Base-by-base conservation (phyloP, 306 rosid species). In the Casuarina cunninghamiana region DNA sequence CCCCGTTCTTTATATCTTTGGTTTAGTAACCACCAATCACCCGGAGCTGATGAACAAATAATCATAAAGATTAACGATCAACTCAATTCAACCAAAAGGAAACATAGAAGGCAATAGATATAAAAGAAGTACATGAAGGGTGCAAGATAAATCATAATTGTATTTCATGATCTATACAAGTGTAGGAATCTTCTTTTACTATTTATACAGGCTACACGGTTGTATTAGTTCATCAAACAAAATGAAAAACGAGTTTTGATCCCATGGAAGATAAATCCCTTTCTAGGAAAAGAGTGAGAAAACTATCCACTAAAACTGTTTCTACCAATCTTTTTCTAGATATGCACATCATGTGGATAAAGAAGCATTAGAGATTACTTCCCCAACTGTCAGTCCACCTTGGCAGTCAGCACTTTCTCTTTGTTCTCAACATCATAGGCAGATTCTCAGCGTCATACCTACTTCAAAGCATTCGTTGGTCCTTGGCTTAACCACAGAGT, bases 401-500 rank as follows among this genome's bases (percentile, higher is more conserved):
- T 21, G 26, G 26, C 26, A 21, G 43, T 61, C 39, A 61, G 17
- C 43, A 35, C 19, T 44, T 54, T 50, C 9, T 67, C 75, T 67
- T 55, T 48, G 73, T 78, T 50, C 54, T 69, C 61, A 51, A 57
- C 45, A 77, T 48, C 69, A 58, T 35, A 50, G 13, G 68, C 35
- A 32, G 32, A 53, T 49, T 57, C 58, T 55, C 54, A 73, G 51
- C 63, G 53, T 75, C 57, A 13, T 41, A 41, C 46, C 63, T 61
- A 38, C 26, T 53, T 54, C 26, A 7, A 6, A 9, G 38, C 44
- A 49, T 50, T 72, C 54, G 72, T 77, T 62, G 45, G 19, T 53
- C 19, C 5, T 53, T 53, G 60, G 60, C 21, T 6, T n/a, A 17
- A 0, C 6, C 9, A n/a, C 19, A 39, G 15, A 32, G 13, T 32